Evolutionary conservation across 495 filamentous ascomycete species (phyloP).

Genomic region (Podospora tetraspora): DNA sequence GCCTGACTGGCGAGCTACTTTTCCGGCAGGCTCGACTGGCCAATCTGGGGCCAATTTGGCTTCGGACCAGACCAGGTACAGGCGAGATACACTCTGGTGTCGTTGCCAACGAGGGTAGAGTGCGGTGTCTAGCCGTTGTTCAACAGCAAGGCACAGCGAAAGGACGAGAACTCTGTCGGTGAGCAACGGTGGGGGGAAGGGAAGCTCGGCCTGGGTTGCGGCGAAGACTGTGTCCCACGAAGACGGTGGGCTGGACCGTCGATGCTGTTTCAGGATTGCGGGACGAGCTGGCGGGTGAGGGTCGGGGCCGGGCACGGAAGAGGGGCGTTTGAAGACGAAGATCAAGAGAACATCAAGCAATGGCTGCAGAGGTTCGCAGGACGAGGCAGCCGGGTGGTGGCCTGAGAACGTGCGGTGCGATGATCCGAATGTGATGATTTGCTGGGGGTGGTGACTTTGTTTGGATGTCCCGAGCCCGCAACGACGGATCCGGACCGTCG

Average conservation of each 20-base stretch:
- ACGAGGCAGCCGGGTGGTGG: neutral
- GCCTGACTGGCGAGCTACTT: conserved; percentile 15
- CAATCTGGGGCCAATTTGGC: conserved; percentile 13
- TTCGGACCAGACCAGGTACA: neutral
- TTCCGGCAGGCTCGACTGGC: neutral
- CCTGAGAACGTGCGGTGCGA: conserved; percentile 14
- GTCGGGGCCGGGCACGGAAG: conserved; percentile 12
- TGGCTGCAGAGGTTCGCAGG: conserved; percentile 21
- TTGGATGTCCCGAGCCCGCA: conserved; percentile 9
- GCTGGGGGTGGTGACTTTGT: conserved; percentile 13
- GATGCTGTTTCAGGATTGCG: conserved; percentile 34
- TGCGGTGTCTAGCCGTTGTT: neutral
- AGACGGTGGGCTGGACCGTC: conserved; percentile 17
- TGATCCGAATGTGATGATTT: conserved; percentile 12
- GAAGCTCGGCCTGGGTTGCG: conserved; percentile 13
- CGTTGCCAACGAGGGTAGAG: neutral
- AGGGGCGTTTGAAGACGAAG: conserved; percentile 30
- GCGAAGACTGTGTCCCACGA: conserved; percentile 22
- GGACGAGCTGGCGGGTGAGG: conserved; percentile 19
- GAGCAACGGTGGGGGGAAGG: conserved; percentile 8
- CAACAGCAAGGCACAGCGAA: neutral
- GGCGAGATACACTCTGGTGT: neutral
- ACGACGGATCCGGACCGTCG: conserved; percentile 15
- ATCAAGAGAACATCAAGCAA: conserved; percentile 41
- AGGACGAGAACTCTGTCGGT: neutral